phyloP scores from a whole-genome alignment of 208 protist species.

The Herpetomonas samuelpessoai region DNA sequence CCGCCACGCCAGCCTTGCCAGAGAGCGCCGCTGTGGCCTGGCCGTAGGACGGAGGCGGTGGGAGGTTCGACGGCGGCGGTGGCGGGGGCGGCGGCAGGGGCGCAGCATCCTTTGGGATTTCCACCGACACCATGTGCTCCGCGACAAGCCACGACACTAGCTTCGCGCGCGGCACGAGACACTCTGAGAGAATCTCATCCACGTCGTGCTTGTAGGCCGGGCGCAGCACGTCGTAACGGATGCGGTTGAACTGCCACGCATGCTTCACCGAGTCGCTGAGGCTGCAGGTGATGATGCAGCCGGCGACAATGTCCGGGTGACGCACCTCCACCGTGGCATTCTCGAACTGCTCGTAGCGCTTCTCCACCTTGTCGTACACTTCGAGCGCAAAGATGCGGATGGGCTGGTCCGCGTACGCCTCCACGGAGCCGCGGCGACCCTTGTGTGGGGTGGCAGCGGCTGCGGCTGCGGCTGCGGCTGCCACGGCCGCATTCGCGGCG shows the following conservation, averaged over 20 bases:
- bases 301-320: constrained; percentile 69
- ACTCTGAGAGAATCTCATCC: constrained; percentile 50
- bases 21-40: neutral
- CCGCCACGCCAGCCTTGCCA: neutral
- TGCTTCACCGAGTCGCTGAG: constrained; percentile 37
- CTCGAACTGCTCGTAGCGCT: constrained; percentile 76
- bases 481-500: constrained; percentile 10
- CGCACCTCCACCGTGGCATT: constrained; percentile 62
- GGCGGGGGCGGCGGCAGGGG: neutral
- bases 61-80: neutral
- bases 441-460: constrained; percentile 4
- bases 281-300: constrained; percentile 71
- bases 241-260: constrained; percentile 54
- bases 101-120: constrained; percentile 21
- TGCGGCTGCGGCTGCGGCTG: neutral
- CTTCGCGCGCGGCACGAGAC: constrained; percentile 63
- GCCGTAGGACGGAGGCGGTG: constrained; percentile 11
- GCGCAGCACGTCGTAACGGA: constrained; percentile 70
- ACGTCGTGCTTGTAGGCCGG: constrained; percentile 76
- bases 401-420: constrained; percentile 19
- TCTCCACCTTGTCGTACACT: constrained; percentile 80
- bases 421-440: neutral
- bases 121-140: constrained; percentile 44
- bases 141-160: constrained; percentile 63
- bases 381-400: constrained; percentile 64